These are phyloP conservation scores for Jatropha curcas DNA, from an alignment of 345 rosid species.

Conservation along the genomic window DNA sequence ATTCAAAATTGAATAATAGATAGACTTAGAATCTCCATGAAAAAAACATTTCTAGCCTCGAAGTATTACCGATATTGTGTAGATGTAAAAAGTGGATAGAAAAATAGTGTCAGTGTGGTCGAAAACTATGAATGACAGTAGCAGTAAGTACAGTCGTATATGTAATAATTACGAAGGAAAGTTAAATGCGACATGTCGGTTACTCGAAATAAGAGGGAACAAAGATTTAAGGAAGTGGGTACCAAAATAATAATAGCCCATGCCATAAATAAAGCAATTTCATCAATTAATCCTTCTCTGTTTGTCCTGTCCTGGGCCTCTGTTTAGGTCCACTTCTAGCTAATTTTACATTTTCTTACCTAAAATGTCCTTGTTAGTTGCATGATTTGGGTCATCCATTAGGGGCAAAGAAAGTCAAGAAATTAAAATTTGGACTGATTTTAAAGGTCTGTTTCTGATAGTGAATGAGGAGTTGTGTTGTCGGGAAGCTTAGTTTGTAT, in stretches of 20 bases:
- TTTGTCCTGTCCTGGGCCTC: no score
- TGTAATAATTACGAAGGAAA: neutral
- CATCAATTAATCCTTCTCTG: neutral
- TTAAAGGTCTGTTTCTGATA: no score
- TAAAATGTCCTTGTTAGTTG: no score
- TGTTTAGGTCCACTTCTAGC: neutral
- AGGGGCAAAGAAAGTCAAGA: no score
- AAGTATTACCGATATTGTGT: no score
- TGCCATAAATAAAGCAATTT: neutral
- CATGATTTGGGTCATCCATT: no score
- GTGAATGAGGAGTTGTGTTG: no score
- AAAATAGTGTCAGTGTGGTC: neutral
- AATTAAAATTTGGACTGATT: no score
- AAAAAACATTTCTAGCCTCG: no score
- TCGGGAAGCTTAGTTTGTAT: no score
- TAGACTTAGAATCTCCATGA: no score
- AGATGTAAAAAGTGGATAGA: neutral
- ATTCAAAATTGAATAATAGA: no score
- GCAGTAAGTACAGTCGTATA: neutral
- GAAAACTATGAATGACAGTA: neutral
- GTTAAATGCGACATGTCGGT: neutral
- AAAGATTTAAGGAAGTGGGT: neutral
- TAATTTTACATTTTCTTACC: neutral
- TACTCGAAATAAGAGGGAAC: neutral
- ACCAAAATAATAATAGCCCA: neutral